A percentile compares a stretch with the other conserved stretches of the same genome.
Conservation (phyloP, 192 early-diverging fungal species). For the Rhizophagus prolifer region DNA sequence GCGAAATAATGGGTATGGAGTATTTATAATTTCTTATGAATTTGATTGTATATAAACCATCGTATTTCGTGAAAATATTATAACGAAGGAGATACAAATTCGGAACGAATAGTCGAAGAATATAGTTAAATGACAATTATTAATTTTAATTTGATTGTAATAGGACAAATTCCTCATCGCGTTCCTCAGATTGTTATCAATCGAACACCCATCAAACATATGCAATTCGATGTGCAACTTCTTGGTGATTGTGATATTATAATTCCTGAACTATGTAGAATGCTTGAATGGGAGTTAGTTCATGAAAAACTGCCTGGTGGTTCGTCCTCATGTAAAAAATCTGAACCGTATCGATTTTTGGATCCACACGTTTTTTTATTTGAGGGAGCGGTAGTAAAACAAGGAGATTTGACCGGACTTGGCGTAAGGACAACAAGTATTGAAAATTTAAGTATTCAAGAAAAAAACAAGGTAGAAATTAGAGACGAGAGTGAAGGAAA, state of each 20-base stretch:
- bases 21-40: neutral
- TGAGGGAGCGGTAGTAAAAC: slow-evolving; percentile 46
- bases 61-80: too few relatives aligned
- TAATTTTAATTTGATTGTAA: slow-evolving; percentile 22
- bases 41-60: neutral
- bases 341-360: slow-evolving; percentile 32
- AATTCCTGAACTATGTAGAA: slow-evolving; percentile 70
- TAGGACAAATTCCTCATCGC: slow-evolving; percentile 68
- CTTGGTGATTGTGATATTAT: slow-evolving; percentile 85
- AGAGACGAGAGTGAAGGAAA: neutral
- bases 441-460: slow-evolving; percentile 7
- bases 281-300: slow-evolving; percentile 73
- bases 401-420: neutral
- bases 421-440: neutral
- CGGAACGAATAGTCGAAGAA: neutral
- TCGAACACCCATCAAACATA: slow-evolving; percentile 79
- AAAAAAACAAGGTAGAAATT: neutral
- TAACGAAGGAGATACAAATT: neutral
- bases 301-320: slow-evolving; percentile 67
- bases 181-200: slow-evolving; percentile 95
- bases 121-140: neutral
- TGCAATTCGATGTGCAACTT: slow-evolving; percentile 88
- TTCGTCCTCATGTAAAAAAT: slow-evolving; percentile 30
- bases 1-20: slow-evolving; percentile 73
- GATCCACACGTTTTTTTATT: slow-evolving; percentile 49